phyloP scores from a whole-genome alignment of 148 eudicot genomes.

The Rhododendron mucronatum region DNA sequence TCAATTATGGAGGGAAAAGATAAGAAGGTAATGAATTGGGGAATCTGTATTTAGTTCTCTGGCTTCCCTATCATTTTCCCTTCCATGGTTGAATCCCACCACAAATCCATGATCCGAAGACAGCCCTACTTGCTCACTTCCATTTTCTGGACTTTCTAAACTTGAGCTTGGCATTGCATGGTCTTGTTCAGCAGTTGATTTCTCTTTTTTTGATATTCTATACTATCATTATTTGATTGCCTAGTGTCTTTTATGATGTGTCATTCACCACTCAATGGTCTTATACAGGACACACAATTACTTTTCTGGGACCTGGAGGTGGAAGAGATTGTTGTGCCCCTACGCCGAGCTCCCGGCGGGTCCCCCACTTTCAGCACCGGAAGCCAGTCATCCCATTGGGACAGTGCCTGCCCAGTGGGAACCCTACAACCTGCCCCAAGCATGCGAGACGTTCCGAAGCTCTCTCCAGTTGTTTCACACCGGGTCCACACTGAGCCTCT shows the following conservation, averaged over 20 bases:
- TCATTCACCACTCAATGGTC: not conserved
- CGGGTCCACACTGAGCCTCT: conserved; percentile 36
- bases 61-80: not conserved
- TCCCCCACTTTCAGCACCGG: conserved; percentile 36
- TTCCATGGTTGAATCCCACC: not conserved
- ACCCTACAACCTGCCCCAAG: conserved; percentile 43
- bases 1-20: not conserved
- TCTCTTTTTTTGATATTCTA: too few species aligned
- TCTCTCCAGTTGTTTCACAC: conserved; percentile 36
- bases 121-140: not conserved
- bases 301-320: conserved; percentile 38
- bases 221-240: not conserved
- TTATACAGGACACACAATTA: conserved; percentile 31
- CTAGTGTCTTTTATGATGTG: not conserved
- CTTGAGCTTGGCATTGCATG: not conserved
- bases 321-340: conserved; percentile 41
- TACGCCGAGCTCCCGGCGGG: conserved; percentile 34
- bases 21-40: not conserved
- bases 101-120: not conserved
- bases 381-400: conserved; percentile 38
- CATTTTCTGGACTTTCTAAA: not conserved
- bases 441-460: conserved; percentile 38
- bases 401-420: conserved; percentile 28
- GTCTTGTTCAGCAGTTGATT: not conserved
- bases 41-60: not conserved